Evolutionary conservation across 2,329 filamentous ascomycete species (phyloP).

Genomic region (Fusarium succisae): DNA sequence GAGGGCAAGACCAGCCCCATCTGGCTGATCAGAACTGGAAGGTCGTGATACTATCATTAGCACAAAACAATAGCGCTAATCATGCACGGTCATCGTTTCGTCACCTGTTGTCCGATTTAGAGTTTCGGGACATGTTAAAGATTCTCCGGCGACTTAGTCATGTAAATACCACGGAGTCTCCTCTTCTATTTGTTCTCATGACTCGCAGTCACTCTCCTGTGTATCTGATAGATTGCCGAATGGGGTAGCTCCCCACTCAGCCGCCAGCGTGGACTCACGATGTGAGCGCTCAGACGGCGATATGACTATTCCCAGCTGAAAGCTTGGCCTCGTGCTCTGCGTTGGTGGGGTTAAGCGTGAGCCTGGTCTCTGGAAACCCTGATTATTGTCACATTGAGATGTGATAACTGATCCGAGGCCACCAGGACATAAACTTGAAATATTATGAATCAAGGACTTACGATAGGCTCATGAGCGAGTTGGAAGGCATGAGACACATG

Average conservation of each 20-base stretch:
- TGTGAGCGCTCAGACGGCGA: neutral
- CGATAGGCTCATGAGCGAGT: neutral
- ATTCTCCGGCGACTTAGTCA: neutral
- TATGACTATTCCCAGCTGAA: neutral
- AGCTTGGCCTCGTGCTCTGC: neutral
- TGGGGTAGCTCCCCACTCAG: neutral
- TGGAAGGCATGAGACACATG: neutral
- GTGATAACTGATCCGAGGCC: neutral
- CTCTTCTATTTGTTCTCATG: neutral
- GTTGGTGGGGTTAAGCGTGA: neutral
- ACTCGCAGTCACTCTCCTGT: neutral
- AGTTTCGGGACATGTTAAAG: neutral
- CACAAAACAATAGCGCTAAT: neutral
- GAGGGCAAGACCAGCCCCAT: neutral
- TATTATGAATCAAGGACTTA: neutral
- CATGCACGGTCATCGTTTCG: neutral
- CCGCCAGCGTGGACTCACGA: neutral
- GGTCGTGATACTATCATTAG: neutral
- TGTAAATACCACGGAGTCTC: neutral
- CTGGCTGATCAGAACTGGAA: neutral
- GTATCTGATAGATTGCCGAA: too few species aligned
- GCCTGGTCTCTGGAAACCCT: neutral
- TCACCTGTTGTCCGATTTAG: neutral
- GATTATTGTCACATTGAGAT: neutral
- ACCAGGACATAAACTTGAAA: fast-evolving